A percentile compares a stretch with the other conserved stretches of the same genome.
Conservation (phyloP, 2,329 filamentous ascomycete genomes). For the Pseudogymnoascus sp. region DNA sequence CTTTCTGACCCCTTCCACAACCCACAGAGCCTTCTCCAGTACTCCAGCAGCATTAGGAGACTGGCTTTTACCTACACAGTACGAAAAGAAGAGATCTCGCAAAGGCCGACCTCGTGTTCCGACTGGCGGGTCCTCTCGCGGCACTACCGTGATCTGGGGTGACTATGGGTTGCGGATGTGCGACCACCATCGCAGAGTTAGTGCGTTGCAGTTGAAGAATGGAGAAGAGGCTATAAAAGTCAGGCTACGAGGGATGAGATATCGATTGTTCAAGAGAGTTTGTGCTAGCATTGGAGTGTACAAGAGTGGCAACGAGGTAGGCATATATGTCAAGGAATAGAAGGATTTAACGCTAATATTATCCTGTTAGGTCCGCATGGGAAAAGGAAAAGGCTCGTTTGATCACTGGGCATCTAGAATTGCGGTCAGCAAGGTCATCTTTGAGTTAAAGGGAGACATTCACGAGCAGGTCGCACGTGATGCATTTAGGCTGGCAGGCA, state of each 20-base stretch:
- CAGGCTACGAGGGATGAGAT: constrained; percentile 82
- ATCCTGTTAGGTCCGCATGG: constrained; percentile 73
- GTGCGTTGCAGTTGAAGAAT: constrained; percentile 75
- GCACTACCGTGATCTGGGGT: constrained; percentile 92
- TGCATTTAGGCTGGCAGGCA: constrained; percentile 86
- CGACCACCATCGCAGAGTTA: constrained; percentile 87
- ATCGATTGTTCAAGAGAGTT: constrained; percentile 84
- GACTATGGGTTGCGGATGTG: constrained; percentile 91
- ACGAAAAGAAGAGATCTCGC: constrained; percentile 76
- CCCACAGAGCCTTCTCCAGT: constrained; percentile 61
- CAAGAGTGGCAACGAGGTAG: constrained; percentile 82
- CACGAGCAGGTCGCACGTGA: constrained; percentile 94
- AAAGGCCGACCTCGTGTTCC: constrained; percentile 83
- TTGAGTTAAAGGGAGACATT: constrained; percentile 83
- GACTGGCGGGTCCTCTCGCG: constrained; percentile 83
- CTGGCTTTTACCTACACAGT: constrained; percentile 76
- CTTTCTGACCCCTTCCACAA: constrained; percentile 33
- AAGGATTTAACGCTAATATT: neutral
- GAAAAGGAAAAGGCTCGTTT: constrained; percentile 95
- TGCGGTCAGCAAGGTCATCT: constrained; percentile 81
- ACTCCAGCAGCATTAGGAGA: constrained; percentile 51
- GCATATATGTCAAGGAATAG: neutral
- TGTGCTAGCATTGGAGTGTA: constrained; percentile 92
- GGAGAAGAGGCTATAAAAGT: constrained; percentile 91
- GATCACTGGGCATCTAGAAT: constrained; percentile 93